These are phyloP conservation scores for Hippophae rhamnoides DNA, from an alignment of 306 rosid genomes.

Conservation along the genomic window DNA sequence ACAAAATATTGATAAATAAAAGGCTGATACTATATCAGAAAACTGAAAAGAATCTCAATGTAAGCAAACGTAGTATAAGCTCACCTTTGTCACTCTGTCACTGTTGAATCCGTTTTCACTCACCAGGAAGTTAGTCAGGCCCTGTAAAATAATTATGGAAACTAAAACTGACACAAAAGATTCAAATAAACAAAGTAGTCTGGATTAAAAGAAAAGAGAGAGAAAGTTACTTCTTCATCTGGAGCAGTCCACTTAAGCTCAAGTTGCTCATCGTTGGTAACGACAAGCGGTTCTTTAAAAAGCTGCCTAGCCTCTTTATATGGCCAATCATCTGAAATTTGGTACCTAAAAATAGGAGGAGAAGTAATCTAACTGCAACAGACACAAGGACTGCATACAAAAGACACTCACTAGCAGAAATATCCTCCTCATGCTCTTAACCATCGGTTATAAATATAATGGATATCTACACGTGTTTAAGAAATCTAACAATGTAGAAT, in stretches of 20 bases:
- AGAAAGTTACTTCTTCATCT: constrained; percentile 64
- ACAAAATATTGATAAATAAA: constrained; percentile 17
- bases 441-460: too few species aligned
- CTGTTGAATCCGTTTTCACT: constrained; percentile 91
- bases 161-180: constrained; percentile 7
- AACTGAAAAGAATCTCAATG: constrained; percentile 12
- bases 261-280: constrained; percentile 52
- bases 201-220: not conserved
- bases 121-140: constrained; percentile 65
- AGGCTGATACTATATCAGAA: not conserved
- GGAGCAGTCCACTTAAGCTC: constrained; percentile 90
- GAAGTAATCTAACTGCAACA: not conserved
- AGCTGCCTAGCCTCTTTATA: constrained; percentile 80
- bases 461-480: too few species aligned
- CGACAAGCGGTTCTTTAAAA: constrained; percentile 72
- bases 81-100: constrained; percentile 86
- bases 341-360: constrained; percentile 51
- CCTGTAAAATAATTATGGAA: constrained; percentile 42
- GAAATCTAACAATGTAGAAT: too few species aligned
- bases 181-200: constrained; percentile 10
- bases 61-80: constrained; percentile 16
- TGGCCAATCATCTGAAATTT: constrained; percentile 85
- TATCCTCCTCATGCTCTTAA: too few species aligned
- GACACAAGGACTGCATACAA: too few species aligned
- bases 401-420: too few species aligned